A percentile compares a stretch with the other conserved stretches of the same genome.
Evolutionary conservation across 495 filamentous ascomycete species (phyloP).

Genomic region (Hyaloscypha bicolor): DNA sequence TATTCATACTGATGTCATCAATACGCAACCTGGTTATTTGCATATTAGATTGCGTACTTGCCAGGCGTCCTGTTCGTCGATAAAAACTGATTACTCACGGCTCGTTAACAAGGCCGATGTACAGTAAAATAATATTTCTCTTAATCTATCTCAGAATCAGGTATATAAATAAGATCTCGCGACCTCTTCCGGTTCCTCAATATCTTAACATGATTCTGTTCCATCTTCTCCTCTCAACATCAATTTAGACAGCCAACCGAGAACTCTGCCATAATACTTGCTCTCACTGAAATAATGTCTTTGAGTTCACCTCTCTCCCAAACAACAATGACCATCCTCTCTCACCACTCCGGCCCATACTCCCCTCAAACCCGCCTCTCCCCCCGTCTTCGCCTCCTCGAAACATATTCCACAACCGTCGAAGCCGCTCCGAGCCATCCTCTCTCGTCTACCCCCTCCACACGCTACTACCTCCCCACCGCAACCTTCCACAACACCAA

Average conservation of each 20-base stretch:
- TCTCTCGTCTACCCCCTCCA: slow-evolving; percentile 7
- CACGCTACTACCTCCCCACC: slow-evolving; percentile 3
- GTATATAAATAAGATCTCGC: slow-evolving; percentile 5
- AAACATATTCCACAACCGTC: background rate
- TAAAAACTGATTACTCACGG: slow-evolving; percentile 1
- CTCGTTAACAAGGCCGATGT: background rate
- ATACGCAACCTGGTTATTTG: background rate
- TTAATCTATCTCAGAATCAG: slow-evolving; percentile 1
- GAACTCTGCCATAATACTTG: background rate
- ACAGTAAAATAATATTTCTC: background rate
- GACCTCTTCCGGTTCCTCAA: background rate
- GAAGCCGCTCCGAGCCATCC: slow-evolving; percentile 1
- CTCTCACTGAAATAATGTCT: slow-evolving; percentile 2
- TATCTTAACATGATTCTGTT: slow-evolving; percentile 2
- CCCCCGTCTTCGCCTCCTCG: slow-evolving; percentile 2
- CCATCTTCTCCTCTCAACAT: background rate
- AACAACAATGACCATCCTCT: slow-evolving; percentile 5
- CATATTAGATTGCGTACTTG: slow-evolving; percentile 1
- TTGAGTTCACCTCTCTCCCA: background rate
- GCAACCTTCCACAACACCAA: slow-evolving; percentile 6
- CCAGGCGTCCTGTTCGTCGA: background rate
- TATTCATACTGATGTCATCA: background rate
- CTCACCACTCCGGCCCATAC: slow-evolving; percentile 4
- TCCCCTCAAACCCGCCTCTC: slow-evolving; percentile 8
- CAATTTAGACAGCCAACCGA: slow-evolving; percentile 1